Evolutionary conservation across 2,329 filamentous ascomycete species (phyloP).

Genomic region (Fusarium falciforme): DNA sequence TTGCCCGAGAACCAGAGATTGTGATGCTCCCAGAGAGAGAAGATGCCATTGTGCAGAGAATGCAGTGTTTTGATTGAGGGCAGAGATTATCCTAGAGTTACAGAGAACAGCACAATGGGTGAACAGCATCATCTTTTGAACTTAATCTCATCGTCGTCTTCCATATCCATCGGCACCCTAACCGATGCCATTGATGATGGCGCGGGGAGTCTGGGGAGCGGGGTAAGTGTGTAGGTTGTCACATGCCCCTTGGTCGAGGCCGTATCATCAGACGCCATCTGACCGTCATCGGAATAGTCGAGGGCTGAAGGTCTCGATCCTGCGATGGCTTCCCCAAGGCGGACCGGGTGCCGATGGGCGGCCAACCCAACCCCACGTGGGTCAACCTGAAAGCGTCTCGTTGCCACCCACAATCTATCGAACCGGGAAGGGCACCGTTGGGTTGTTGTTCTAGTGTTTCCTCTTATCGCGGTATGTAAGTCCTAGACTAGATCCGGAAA

Average conservation of each 20-base stretch:
- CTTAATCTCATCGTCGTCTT: constrained; percentile 3
- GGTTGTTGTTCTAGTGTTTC: constrained; percentile 7
- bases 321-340: not conserved
- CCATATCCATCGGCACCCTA: constrained; percentile 21
- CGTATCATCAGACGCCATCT: constrained; percentile 9
- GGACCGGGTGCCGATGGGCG: constrained; percentile 21
- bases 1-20: constrained; percentile 19
- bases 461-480: constrained; percentile 1
- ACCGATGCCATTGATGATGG: constrained; percentile 22
- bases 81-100: not conserved
- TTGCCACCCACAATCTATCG: not conserved
- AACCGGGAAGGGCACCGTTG: constrained; percentile 31
- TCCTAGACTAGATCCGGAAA: constrained; percentile 8
- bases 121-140: constrained; percentile 19
- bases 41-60: constrained; percentile 17
- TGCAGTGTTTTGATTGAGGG: not conserved
- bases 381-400: not conserved
- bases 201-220: constrained; percentile 33
- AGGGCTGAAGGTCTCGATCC: constrained; percentile 13
- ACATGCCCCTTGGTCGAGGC: constrained; percentile 17
- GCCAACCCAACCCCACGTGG: constrained; percentile 14
- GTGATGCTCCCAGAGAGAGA: constrained; percentile 20
- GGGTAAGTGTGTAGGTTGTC: constrained; percentile 22
- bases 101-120: not conserved
- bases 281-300: constrained; percentile 12